Base-by-base conservation (phyloP, 1,284 basidiomycete genomes). In the Austroboletus novae-zelandiae region DNA sequence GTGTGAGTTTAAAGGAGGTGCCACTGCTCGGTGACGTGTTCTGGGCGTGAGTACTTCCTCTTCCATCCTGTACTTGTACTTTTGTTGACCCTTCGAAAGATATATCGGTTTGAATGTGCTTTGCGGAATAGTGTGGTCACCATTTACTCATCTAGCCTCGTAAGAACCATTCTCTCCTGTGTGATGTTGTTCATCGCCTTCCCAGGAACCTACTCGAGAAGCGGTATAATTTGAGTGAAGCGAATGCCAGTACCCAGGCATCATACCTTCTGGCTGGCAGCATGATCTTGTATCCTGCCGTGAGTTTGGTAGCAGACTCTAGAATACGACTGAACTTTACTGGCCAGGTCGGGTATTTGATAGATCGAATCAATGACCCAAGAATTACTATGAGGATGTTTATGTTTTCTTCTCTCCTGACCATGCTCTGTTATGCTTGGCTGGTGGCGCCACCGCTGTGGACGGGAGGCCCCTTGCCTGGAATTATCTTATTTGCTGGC, bases 91-190 rank as follows among this genome's bases (percentile, higher is more conserved):
- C 48, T 11, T 47, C n/a, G 10, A 5, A 57, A 85, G 83, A 18
- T 88, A 88, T 62, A 81, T 88, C 49, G 81, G 75, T 5, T 59
- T 86, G 17, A 91, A 91, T 56, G 66, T 91, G 8, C 70, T 90
- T 15, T 90, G 84, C 51, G 89, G 89, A n/a, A 74, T 79, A 53
- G 82, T 89, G 35, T 91, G 89, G 89, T 74, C 79, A 14, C 89
- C 89, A 1, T 91, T 90, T 62, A 80, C 80, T 13, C 88, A 91
- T 61, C 80, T 91, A 40, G 80, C 84, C 15, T 76, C 89, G 85
- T 87, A 60, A 62, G 83, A 68, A 47, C 8, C 17, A 40, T 27
- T 23, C 3, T 43, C 13, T 42, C 23, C 17, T 6, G 29, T 40
- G 7, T 42, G 25, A 39, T n/a, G n/a, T 40, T 48, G 17, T 50